Percentiles rank a stretch among this genome's conserved stretches.
phyloP scores from a whole-genome alignment of 768 basidiomycete genomes.

The Rhodotorula babjevae region DNA sequence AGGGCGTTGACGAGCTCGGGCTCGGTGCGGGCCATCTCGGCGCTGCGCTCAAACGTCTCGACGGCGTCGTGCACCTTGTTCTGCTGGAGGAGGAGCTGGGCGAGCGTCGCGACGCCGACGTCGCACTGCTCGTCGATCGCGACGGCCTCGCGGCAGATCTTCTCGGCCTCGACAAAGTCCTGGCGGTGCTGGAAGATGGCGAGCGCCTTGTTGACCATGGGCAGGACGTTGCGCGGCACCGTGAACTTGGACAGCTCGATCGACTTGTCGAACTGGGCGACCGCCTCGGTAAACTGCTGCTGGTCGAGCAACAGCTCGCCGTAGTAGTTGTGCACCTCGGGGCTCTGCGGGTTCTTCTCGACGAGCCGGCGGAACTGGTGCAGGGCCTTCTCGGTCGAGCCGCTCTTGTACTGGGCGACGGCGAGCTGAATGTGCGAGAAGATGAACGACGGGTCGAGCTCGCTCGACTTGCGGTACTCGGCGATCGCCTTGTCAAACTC shows the following conservation, averaged over 20 bases:
- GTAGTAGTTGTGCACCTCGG: constrained; percentile 52
- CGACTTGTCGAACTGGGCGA: constrained; percentile 87
- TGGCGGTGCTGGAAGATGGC: constrained; percentile 94
- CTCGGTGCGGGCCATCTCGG: constrained; percentile 81
- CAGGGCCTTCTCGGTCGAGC: constrained; percentile 73
- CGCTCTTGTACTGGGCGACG: constrained; percentile 91
- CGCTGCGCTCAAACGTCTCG: constrained; percentile 76
- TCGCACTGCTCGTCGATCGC: constrained; percentile 88
- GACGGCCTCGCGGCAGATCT: constrained; percentile 81
- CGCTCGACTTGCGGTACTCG: constrained; percentile 86
- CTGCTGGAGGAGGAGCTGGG: constrained; percentile 86
- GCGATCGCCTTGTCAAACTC: constrained; percentile 78
- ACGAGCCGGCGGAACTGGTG: constrained; percentile 82
- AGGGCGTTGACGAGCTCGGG: constrained; percentile 60
- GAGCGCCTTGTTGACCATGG: constrained; percentile 96
- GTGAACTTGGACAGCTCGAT: constrained; percentile 75
- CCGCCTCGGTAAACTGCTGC: constrained; percentile 68
- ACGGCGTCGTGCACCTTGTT: constrained; percentile 80
- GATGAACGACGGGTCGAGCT: constrained; percentile 79
- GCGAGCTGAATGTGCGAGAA: constrained; percentile 97
- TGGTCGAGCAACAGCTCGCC: constrained; percentile 93
- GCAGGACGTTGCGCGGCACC: constrained; percentile 66
- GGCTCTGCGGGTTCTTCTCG: constrained; percentile 61
- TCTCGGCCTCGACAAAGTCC: constrained; percentile 74
- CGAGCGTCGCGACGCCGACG: constrained; percentile 90